Base-by-base conservation (phyloP, 2,329 filamentous ascomycete species). In the Penicillium fuscoglaucum region DNA sequence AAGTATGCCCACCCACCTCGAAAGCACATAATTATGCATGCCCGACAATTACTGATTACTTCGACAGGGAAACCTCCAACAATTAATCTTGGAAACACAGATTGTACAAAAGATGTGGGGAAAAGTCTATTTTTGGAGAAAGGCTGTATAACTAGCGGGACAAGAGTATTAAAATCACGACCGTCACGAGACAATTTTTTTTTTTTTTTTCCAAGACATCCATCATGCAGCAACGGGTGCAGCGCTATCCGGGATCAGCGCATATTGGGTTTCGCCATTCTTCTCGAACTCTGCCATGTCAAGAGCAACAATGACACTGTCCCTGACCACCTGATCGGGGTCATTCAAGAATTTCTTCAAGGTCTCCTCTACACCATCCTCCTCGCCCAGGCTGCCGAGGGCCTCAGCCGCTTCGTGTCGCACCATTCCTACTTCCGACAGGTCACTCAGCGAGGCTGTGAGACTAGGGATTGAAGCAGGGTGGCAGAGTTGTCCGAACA, bases 271-370 rank as follows among this genome's bases (percentile, higher is more conserved):
- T 76, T 96, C 87, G 43, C 90, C 90, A 66, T 87, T 90, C 80
- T 90, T 91, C 82, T 99, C 95, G 71, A 91, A 97, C 72, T 97
- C 93, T 12, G 93, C 95, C 91, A 99, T 99, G 76, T 99, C 95
- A 65, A 99, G 82, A 45, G 95, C 95, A 56, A 99, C 95, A 68
- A 97, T 87, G 40, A 96, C 88, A 75, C 93, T 98, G 72, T 99
- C 95, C 59, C 92, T 86, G 43, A 99, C 95, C 6, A 99, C 93
- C 74, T 90, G 87, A 76, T 98, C 93, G 61, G 91, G 87, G 74
- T 99, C 96, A 63, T 96, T 80, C 64, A 98, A 78, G 78, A 97
- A 98, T 63, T 82, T 83, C 77, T 86, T 91, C 70, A 99, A 74
- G 4, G 87, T 89, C 56, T 91, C 90, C 72, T 97, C 93, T 13